These are phyloP conservation scores for Cochlearia excelsa DNA, from an alignment of 345 rosid genomes.

Conservation along the genomic window DNA sequence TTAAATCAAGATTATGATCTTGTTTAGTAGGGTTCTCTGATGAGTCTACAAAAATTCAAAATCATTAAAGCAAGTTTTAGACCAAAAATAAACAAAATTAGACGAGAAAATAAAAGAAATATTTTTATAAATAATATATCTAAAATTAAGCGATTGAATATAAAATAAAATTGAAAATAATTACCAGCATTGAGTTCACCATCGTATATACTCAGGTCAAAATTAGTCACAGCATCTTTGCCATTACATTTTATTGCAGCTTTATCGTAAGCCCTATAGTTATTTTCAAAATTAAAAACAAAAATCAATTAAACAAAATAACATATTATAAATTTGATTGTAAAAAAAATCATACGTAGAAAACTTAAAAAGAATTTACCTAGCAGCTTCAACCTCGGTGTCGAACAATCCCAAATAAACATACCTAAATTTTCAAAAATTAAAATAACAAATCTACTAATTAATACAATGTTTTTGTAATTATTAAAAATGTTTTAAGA, in stretches of 20 bases:
- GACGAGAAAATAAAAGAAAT: too few species aligned
- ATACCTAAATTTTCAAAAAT: slow-evolving; percentile 55
- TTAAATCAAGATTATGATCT: slow-evolving; percentile 81
- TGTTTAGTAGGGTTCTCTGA: slow-evolving; percentile 42
- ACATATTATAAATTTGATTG: neutral
- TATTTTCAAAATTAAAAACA: neutral
- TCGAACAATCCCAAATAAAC: slow-evolving; percentile 92
- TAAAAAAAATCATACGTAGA: too few species aligned
- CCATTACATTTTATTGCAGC: slow-evolving; percentile 87
- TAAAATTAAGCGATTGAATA: too few species aligned
- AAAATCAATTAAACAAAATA: neutral
- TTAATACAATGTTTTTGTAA: too few species aligned
- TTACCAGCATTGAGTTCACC: slow-evolving; percentile 43
- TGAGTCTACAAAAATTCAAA: slow-evolving; percentile 35
- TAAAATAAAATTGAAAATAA: neutral
- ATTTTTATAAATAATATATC: too few species aligned
- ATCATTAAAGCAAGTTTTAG: neutral
- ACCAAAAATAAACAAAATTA: too few species aligned
- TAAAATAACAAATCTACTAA: neutral
- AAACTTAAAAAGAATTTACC: slow-evolving; percentile 43
- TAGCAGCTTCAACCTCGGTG: slow-evolving; percentile 92
- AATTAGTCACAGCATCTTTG: slow-evolving; percentile 93
- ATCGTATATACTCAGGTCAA: slow-evolving; percentile 63
- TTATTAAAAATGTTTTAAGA: too few species aligned
- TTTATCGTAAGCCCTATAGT: slow-evolving; percentile 80